These are phyloP conservation scores for Chaetomidium leptoderma DNA, from an alignment of 495 filamentous ascomycete species.

Conservation along the genomic window DNA sequence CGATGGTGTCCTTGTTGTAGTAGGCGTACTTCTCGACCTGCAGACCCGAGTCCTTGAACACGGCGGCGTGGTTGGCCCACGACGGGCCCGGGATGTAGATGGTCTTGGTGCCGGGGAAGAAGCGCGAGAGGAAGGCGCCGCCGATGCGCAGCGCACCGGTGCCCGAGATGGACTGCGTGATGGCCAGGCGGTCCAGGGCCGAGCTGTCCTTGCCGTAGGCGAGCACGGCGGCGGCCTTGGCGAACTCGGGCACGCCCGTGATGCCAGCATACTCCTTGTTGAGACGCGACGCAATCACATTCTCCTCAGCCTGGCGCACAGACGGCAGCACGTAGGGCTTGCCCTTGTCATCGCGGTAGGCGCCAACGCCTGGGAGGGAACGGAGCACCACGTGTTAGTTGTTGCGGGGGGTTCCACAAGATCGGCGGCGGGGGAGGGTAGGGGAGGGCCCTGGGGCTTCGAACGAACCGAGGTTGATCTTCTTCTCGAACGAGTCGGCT, in stretches of 20 bases:
- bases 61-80: constrained; percentile 97
- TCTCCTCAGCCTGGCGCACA: constrained; percentile 82
- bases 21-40: constrained; percentile 92
- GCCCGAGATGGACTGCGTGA: constrained; percentile 97
- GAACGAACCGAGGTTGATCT: constrained; percentile 84
- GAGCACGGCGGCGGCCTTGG: constrained; percentile 81
- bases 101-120: constrained; percentile 84
- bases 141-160: constrained; percentile 94
- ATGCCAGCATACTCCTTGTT: constrained; percentile 99
- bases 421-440: too few species aligned
- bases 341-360: constrained; percentile 89
- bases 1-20: constrained; percentile 98
- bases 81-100: constrained; percentile 94
- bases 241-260: constrained; percentile 90
- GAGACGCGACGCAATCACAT: constrained; percentile 66
- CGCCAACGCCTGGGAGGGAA: constrained; percentile 58
- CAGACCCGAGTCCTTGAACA: constrained; percentile 90
- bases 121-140: constrained; percentile 84
- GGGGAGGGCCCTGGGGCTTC: background rate
- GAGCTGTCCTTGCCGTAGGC: constrained; percentile 81
- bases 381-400: constrained; percentile 25
- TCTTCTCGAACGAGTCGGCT: constrained; percentile 82
- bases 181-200: constrained; percentile 75
- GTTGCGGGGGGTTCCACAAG: background rate
- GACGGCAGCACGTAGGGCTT: constrained; percentile 97